Conservation (phyloP, 2,329 filamentous ascomycete species). For the Fusarium sp. region DNA sequence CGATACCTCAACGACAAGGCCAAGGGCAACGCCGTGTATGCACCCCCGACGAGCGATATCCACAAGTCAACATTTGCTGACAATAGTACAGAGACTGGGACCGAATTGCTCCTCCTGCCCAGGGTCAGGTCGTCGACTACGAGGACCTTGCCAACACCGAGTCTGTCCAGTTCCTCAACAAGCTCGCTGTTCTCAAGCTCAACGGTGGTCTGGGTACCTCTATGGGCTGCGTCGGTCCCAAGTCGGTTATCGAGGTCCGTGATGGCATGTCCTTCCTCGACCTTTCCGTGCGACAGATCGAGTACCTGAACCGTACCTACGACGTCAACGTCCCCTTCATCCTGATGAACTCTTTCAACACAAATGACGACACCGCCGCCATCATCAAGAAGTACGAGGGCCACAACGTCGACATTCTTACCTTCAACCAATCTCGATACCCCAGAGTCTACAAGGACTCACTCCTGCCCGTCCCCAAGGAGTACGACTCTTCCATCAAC, state of each 20-base stretch:
- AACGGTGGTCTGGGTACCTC: slow-evolving; percentile 99
- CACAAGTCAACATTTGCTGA: slow-evolving; percentile 34
- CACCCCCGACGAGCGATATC: slow-evolving; percentile 30
- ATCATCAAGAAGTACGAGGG: slow-evolving; percentile 99
- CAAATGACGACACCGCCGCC: slow-evolving; percentile 94
- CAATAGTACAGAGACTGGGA: slow-evolving; percentile 81
- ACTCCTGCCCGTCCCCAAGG: slow-evolving; percentile 93
- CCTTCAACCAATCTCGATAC: slow-evolving; percentile 99
- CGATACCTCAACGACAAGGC: slow-evolving; percentile 99
- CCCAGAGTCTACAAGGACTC: slow-evolving; percentile 99
- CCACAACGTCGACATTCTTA: slow-evolving; percentile 99
- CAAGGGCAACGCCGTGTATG: slow-evolving; percentile 90
- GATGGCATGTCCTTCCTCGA: slow-evolving; percentile 99
- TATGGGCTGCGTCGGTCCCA: slow-evolving; percentile 99
- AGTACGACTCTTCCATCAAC: slow-evolving; percentile 83
- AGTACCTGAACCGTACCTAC: slow-evolving; percentile 99
- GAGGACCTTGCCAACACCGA: slow-evolving; percentile 88
- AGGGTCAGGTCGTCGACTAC: slow-evolving; percentile 95
- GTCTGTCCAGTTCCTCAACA: slow-evolving; percentile 93
- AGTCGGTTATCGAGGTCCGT: slow-evolving; percentile 99
- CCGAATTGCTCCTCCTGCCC: slow-evolving; percentile 91
- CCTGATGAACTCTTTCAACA: slow-evolving; percentile 99
- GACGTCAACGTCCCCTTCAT: slow-evolving; percentile 97
- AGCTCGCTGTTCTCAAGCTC: slow-evolving; percentile 98
- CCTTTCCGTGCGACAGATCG: slow-evolving; percentile 97